Evolutionary conservation across 345 rosid genomes (phyloP).

Genomic region (Syzygium aqueum): DNA sequence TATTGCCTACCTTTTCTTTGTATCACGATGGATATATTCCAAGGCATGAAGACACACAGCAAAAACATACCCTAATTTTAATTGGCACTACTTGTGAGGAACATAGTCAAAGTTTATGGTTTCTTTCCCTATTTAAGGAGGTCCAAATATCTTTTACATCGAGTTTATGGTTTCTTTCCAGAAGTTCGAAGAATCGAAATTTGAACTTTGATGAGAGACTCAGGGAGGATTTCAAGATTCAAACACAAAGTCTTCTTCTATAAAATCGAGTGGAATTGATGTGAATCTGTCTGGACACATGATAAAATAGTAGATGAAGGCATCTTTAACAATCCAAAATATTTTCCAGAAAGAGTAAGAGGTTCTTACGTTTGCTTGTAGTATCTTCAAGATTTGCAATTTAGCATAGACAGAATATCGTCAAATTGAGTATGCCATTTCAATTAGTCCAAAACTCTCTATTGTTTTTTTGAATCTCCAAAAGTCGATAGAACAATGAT

Average conservation of each 20-base stretch:
- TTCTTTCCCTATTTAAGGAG: neutral
- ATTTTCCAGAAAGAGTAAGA: neutral
- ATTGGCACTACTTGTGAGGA: neutral
- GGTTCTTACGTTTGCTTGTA: neutral
- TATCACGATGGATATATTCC: neutral
- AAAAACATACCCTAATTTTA: neutral
- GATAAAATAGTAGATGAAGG: neutral
- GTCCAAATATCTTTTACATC: neutral
- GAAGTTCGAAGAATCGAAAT: neutral
- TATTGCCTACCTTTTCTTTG: neutral
- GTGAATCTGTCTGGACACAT: neutral
- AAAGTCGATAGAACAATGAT: neutral
- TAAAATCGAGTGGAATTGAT: neutral
- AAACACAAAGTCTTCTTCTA: neutral
- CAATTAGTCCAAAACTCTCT: neutral
- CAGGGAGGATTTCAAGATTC: neutral
- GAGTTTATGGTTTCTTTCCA: neutral
- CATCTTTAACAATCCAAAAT: neutral
- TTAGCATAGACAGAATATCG: neutral
- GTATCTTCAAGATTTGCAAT: neutral
- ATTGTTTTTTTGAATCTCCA: neutral
- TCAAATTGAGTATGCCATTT: neutral
- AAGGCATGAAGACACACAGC: neutral
- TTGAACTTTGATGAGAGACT: neutral
- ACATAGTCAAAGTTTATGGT: neutral